Evolutionary conservation across 148 eudicot genomes (phyloP).

Genomic region (Camellia sinensis): DNA sequence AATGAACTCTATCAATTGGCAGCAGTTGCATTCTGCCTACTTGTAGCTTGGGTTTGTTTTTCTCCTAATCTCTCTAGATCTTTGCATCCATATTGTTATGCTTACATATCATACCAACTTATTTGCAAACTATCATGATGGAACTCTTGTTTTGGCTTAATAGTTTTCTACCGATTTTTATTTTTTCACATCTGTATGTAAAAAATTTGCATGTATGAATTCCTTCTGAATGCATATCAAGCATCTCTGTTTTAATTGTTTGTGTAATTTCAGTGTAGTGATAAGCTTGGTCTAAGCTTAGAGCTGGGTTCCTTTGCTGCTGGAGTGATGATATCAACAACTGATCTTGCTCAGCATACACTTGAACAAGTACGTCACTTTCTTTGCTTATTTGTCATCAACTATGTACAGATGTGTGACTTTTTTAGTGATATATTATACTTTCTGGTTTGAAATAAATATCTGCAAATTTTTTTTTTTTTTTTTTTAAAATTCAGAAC

Average conservation of each 20-base stretch:
- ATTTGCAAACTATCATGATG: neutral
- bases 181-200: neutral
- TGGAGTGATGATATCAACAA: slow-evolving; percentile 96
- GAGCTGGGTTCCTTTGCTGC: slow-evolving; percentile 96
- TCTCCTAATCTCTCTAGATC: slow-evolving; percentile 9
- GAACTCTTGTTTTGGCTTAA: neutral
- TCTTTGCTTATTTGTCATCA: neutral
- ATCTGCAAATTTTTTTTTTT: neutral
- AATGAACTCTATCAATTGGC: slow-evolving; percentile 94
- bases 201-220: neutral
- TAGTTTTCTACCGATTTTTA: neutral
- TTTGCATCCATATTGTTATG: too few relatives aligned
- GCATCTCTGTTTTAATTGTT: neutral
- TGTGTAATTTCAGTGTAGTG: slow-evolving; percentile 73
- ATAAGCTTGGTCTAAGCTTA: slow-evolving; percentile 88
- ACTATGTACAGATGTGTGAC: neutral
- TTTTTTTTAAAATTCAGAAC: neutral
- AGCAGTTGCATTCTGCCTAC: slow-evolving; percentile 86
- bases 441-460: neutral
- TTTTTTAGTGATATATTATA: neutral
- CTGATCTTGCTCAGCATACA: slow-evolving; percentile 93
- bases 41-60: slow-evolving; percentile 85
- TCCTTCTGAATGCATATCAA: neutral
- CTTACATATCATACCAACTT: neutral
- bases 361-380: slow-evolving; percentile 74